Percentiles rank a stretch among this genome's conserved stretches.
Conservation (phyloP, 352 stramenopile species). For the Lagenidium sp. region DNA sequence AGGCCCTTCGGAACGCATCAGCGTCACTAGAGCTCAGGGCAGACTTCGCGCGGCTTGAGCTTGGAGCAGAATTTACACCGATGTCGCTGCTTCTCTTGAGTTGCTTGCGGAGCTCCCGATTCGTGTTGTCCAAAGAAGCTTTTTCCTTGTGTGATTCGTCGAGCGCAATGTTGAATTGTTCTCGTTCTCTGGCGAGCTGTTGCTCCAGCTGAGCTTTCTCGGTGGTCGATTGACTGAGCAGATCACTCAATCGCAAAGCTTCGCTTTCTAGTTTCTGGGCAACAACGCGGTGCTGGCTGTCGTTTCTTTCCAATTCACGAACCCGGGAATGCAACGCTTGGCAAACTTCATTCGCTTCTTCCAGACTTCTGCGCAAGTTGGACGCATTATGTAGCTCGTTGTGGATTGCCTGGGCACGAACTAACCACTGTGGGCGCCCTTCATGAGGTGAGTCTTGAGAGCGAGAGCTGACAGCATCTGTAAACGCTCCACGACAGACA, state of each 20-base stretch:
- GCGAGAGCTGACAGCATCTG: slow-evolving; percentile 51
- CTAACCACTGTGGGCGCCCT: slow-evolving; percentile 54
- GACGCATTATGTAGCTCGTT: slow-evolving; percentile 55
- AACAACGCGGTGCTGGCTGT: slow-evolving; percentile 73
- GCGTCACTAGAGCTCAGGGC: slow-evolving; percentile 30
- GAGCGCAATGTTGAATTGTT: slow-evolving; percentile 64
- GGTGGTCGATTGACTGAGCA: slow-evolving; percentile 13
- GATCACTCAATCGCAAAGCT: slow-evolving; percentile 44
- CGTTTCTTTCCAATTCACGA: slow-evolving; percentile 58
- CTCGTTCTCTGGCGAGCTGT: slow-evolving; percentile 55
- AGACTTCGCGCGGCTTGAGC: slow-evolving; percentile 14
- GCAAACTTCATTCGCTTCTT: slow-evolving; percentile 58
- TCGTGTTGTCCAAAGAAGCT: slow-evolving; percentile 47
- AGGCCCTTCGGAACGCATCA: slow-evolving; percentile 50
- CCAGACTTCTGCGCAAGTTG: slow-evolving; percentile 39
- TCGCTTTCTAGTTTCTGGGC: slow-evolving; percentile 75
- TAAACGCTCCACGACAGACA: slow-evolving; percentile 71
- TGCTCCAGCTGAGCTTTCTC: slow-evolving; percentile 43
- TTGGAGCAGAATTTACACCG: slow-evolving; percentile 3
- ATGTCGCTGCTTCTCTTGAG: slow-evolving; percentile 60
- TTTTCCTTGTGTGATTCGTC: slow-evolving; percentile 84
- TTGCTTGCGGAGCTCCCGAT: slow-evolving; percentile 74
- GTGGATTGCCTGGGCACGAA: slow-evolving; percentile 67
- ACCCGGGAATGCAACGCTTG: slow-evolving; percentile 56
- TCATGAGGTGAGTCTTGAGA: slow-evolving; percentile 16